These are phyloP conservation scores for Acephala macrosclerotiorum DNA, from an alignment of 2,329 filamentous ascomycete species.

Conservation along the genomic window DNA sequence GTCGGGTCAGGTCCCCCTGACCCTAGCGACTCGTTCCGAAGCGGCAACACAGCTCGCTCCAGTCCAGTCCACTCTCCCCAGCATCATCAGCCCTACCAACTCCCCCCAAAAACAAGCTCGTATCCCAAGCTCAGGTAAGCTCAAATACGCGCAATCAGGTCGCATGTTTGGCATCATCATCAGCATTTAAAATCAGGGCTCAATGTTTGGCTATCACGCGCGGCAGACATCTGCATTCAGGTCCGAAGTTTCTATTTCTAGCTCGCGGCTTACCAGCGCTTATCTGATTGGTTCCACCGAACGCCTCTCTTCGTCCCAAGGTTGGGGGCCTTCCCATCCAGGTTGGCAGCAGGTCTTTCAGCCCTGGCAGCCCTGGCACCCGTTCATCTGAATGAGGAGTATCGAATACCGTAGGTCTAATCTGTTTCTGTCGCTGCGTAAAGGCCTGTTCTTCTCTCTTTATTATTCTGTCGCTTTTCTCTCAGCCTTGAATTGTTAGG, in stretches of 20 bases:
- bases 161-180: neutral
- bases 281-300: neutral
- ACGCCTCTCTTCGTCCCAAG: neutral
- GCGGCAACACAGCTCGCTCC: constrained; percentile 1
- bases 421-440: neutral
- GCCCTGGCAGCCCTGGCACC: neutral
- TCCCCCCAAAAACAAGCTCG: no score
- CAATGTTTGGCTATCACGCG: neutral
- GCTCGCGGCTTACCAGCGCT: constrained; percentile 1
- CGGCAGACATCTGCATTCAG: neutral
- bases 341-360: neutral
- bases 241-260: constrained; percentile 4
- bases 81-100: neutral
- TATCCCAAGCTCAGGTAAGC: neutral
- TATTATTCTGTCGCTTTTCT: neutral
- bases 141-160: constrained; percentile 2
- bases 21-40: neutral
- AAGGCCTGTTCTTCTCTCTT: neutral
- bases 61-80: neutral
- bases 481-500: neutral
- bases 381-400: constrained; percentile 9
- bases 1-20: constrained; percentile 12
- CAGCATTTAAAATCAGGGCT: neutral
- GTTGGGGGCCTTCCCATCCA: neutral
- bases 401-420: neutral